Conservation (phyloP, 2,329 filamentous ascomycete species). For the Cadophora luteo-olivacea region DNA sequence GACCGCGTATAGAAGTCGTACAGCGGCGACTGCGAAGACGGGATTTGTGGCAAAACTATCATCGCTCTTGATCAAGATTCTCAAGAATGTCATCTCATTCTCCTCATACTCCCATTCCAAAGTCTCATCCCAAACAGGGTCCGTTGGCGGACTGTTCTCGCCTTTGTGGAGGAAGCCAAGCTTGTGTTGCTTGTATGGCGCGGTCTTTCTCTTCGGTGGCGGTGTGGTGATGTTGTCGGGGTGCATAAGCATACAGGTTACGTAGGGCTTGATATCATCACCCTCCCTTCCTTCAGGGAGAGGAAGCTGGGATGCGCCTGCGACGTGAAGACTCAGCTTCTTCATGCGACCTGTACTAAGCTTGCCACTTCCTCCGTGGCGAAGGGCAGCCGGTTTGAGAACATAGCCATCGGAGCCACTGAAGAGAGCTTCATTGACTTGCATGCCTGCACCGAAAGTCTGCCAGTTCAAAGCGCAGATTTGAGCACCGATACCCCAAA, state of each 20-base stretch:
- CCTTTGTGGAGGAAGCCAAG: constrained; percentile 62
- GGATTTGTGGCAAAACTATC: constrained; percentile 68
- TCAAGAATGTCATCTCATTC: constrained; percentile 68
- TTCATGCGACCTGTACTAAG: constrained; percentile 53
- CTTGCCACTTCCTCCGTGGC: constrained; percentile 59
- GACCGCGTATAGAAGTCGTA: constrained; percentile 63
- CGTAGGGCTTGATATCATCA: constrained; percentile 65
- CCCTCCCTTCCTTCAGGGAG: constrained; percentile 56
- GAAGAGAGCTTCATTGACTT: constrained; percentile 73
- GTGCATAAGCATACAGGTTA: constrained; percentile 69
- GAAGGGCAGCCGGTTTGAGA: constrained; percentile 66
- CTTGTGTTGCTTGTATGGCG: constrained; percentile 64
- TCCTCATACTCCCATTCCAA: constrained; percentile 74
- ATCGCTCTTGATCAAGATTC: constrained; percentile 71
- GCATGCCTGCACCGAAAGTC: constrained; percentile 68
- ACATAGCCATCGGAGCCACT: constrained; percentile 69
- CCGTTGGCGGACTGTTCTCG: constrained; percentile 64
- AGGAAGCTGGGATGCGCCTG: constrained; percentile 67
- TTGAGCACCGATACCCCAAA: constrained; percentile 72
- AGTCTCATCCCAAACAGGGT: constrained; percentile 70
- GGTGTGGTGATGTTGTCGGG: constrained; percentile 56
- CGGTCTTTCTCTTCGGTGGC: constrained; percentile 67
- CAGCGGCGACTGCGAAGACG: constrained; percentile 64
- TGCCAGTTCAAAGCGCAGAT: constrained; percentile 76
- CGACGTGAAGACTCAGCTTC: constrained; percentile 63